These are phyloP conservation scores for Diaporthe sp. DNA, from an alignment of 2,329 filamentous ascomycete species.

Conservation along the genomic window DNA sequence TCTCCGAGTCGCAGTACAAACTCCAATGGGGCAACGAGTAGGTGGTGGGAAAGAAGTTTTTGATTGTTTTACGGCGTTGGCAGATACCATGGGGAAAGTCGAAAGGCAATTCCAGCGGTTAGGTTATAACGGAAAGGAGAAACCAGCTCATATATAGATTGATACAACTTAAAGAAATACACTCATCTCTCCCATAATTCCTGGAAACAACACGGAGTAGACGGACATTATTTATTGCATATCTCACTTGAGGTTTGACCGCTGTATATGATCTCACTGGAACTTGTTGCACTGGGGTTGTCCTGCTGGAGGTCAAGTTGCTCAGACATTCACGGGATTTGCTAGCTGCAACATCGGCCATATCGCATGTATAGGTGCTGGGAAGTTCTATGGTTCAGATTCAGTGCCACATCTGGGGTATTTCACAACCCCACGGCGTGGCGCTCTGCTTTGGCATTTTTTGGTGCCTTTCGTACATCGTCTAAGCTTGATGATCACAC, in stretches of 20 bases:
- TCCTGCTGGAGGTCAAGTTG: neutral
- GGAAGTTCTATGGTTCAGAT: constrained; percentile 5
- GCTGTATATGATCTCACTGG: neutral
- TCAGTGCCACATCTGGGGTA: neutral
- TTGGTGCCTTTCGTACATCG: constrained; percentile 33
- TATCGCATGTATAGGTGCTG: neutral
- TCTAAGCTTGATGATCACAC: constrained; percentile 38
- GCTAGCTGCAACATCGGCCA: neutral
- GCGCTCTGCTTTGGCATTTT: constrained; percentile 15
- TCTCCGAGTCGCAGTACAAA: constrained; percentile 81
- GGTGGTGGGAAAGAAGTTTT: too few species aligned
- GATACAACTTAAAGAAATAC: constrained; percentile 33
- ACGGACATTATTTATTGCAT: neutral
- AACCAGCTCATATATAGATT: constrained; percentile 20
- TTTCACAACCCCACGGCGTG: neutral
- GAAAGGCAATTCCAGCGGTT: neutral
- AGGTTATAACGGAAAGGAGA: neutral
- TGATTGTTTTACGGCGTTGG: constrained; percentile 31
- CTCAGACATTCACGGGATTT: neutral
- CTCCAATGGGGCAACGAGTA: constrained; percentile 84
- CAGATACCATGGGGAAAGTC: constrained; percentile 9
- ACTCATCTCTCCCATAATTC: neutral
- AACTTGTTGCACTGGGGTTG: neutral
- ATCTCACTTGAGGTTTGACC: neutral
- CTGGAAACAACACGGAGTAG: neutral